phyloP scores from a whole-genome alignment of 768 basidiomycete genomes.

The Candolleomyces efflorescens region DNA sequence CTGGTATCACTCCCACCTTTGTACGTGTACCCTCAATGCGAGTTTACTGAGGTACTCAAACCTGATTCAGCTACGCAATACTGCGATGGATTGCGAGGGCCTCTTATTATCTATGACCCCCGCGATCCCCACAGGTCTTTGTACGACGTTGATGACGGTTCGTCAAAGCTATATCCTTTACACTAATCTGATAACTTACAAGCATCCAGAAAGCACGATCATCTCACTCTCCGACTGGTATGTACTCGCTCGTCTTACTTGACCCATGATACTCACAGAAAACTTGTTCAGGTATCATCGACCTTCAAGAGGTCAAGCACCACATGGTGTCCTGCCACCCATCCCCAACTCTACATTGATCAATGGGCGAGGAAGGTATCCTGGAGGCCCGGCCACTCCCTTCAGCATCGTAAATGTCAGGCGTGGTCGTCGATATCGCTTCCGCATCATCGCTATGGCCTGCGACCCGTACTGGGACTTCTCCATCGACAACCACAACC shows the following conservation, averaged over 20 bases:
- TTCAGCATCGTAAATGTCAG: slow-evolving; percentile 37
- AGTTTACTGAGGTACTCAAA: slow-evolving; percentile 8
- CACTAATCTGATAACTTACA: not conserved
- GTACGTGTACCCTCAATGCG: slow-evolving; percentile 15
- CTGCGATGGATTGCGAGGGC: slow-evolving; percentile 52
- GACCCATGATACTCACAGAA: no score
- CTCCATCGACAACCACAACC: slow-evolving; percentile 44
- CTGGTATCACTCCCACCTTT: slow-evolving; percentile 32
- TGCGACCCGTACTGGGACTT: slow-evolving; percentile 42
- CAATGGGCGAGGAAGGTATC: slow-evolving; percentile 46
- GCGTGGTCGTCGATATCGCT: slow-evolving; percentile 36
- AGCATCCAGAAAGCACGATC: slow-evolving; percentile 36
- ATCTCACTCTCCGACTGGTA: slow-evolving; percentile 48
- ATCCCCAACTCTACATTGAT: slow-evolving; percentile 32
- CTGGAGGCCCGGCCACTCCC: slow-evolving; percentile 26
- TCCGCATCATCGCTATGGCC: slow-evolving; percentile 42
- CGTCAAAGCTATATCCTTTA: not conserved
- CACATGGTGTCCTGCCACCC: not conserved
- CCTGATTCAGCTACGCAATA: slow-evolving; percentile 49
- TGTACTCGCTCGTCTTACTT: not conserved
- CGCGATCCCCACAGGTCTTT: slow-evolving; percentile 28
- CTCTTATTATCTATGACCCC: slow-evolving; percentile 42
- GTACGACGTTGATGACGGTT: slow-evolving; percentile 42
- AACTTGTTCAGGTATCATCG: slow-evolving; percentile 11
- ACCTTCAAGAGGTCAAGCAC: slow-evolving; percentile 9